These are phyloP conservation scores for Talaromyces wortmannii DNA, from an alignment of 495 filamentous ascomycete species.

Conservation along the genomic window DNA sequence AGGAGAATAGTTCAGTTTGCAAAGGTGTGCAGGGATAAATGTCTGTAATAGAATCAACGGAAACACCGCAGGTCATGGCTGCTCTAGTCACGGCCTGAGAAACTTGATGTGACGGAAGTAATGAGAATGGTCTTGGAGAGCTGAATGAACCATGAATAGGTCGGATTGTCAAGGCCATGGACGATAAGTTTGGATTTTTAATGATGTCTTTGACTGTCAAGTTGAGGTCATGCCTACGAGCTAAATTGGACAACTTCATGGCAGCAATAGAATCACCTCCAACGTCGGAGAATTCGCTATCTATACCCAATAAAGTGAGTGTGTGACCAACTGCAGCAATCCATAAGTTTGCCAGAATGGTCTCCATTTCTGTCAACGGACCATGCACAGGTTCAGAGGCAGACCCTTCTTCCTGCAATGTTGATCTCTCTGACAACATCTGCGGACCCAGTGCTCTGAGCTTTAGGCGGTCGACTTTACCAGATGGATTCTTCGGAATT, in stretches of 20 bases:
- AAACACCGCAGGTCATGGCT: neutral
- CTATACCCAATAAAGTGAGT: slow-evolving; percentile 5
- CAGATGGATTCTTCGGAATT: slow-evolving; percentile 27
- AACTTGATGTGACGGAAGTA: neutral
- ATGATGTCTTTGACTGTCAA: slow-evolving; percentile 32
- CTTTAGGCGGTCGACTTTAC: slow-evolving; percentile 26
- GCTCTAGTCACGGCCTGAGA: neutral
- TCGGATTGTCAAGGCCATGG: slow-evolving; percentile 17
- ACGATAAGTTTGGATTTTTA: slow-evolving; percentile 21
- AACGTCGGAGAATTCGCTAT: slow-evolving; percentile 13
- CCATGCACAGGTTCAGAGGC: slow-evolving; percentile 19
- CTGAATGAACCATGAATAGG: neutral
- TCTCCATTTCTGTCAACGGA: slow-evolving; percentile 16
- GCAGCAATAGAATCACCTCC: slow-evolving; percentile 18
- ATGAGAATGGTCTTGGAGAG: neutral
- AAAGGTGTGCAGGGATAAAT: slow-evolving; percentile 54
- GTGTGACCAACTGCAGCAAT: slow-evolving; percentile 17
- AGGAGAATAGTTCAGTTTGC: slow-evolving; percentile 51
- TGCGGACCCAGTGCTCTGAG: slow-evolving; percentile 12
- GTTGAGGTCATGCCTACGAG: slow-evolving; percentile 12
- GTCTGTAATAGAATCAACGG: slow-evolving; percentile 21
- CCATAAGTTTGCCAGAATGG: slow-evolving; percentile 23
- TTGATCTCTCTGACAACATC: slow-evolving; percentile 28
- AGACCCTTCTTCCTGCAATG: slow-evolving; percentile 25
- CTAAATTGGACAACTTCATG: slow-evolving; percentile 13